Evolutionary conservation across 2,329 filamentous ascomycete genomes (phyloP).

Genomic region (Pseudogymnoascus sp.): DNA sequence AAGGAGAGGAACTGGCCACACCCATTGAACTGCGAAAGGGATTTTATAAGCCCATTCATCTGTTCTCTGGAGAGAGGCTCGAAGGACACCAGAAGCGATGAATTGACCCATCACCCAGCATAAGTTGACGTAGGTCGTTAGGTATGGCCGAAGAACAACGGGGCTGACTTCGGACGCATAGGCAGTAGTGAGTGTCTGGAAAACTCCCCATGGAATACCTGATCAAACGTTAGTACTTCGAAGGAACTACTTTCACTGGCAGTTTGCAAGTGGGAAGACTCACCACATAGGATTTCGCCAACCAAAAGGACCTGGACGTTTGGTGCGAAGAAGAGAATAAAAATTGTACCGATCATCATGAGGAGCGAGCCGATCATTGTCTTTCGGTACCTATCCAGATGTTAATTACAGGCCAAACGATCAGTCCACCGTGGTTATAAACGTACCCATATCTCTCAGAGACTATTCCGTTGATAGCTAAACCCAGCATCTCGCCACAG

Average conservation of each 20-base stretch:
- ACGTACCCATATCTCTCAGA: constrained; percentile 41
- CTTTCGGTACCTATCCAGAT: constrained; percentile 35
- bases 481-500: constrained; percentile 37
- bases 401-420: constrained; percentile 36
- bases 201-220: constrained; percentile 42
- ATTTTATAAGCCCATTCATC: constrained; percentile 43
- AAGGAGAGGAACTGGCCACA: constrained; percentile 37
- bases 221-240: not conserved
- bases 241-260: constrained; percentile 23
- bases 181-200: constrained; percentile 33
- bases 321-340: constrained; percentile 44
- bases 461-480: constrained; percentile 37
- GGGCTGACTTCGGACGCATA: constrained; percentile 42
- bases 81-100: constrained; percentile 40
- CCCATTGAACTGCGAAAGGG: constrained; percentile 41
- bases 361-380: constrained; percentile 39
- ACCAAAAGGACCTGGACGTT: constrained; percentile 39
- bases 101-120: constrained; percentile 43
- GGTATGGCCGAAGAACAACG: constrained; percentile 43
- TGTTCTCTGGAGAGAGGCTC: constrained; percentile 34
- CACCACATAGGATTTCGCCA: constrained; percentile 40
- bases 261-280: constrained; percentile 40
- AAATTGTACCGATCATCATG: constrained; percentile 38
- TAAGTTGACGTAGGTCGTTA: constrained; percentile 45
- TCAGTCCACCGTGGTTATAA: constrained; percentile 35